Percentiles rank a stretch among this genome's conserved stretches.
Evolutionary conservation across 208 protist genomes (phyloP).

Genomic region (Acanthamoeba triangularis): DNA sequence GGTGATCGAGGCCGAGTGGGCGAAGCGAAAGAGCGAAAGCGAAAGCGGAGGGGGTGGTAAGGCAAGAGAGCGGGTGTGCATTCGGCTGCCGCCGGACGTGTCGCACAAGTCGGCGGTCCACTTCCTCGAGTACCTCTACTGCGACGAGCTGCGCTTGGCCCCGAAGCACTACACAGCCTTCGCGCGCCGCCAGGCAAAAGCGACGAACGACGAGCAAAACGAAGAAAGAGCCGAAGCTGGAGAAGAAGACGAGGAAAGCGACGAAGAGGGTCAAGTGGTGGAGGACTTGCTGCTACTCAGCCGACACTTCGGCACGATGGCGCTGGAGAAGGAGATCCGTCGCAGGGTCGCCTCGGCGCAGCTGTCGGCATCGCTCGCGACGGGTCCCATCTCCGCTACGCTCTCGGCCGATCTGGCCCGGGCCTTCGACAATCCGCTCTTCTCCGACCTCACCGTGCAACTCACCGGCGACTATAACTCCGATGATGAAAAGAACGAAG

Average conservation of each 20-base stretch:
- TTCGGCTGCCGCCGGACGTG: not conserved
- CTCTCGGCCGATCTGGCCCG: not conserved
- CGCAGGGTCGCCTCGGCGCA: not conserved
- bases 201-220: not conserved
- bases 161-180: not conserved
- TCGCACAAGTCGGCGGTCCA: not conserved
- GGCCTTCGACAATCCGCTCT: not conserved
- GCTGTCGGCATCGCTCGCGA: not conserved
- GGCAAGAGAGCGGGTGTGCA: not conserved
- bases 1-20: not conserved
- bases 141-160: not conserved
- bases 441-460: not conserved
- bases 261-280: not conserved
- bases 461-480: not conserved
- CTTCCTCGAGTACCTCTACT: conserved; percentile 12
- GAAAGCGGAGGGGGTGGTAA: not conserved
- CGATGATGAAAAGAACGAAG: not conserved
- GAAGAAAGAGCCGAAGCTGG: not conserved
- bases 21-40: not conserved
- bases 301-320: not conserved
- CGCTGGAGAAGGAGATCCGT: not conserved
- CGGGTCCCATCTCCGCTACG: not conserved
- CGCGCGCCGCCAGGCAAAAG: not conserved
- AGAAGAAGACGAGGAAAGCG: not conserved
- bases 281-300: not conserved